Percentiles rank a stretch among this genome's conserved stretches.
These are phyloP conservation scores for Venturia effusa DNA, from an alignment of 2,329 filamentous ascomycete species.

Conservation along the genomic window DNA sequence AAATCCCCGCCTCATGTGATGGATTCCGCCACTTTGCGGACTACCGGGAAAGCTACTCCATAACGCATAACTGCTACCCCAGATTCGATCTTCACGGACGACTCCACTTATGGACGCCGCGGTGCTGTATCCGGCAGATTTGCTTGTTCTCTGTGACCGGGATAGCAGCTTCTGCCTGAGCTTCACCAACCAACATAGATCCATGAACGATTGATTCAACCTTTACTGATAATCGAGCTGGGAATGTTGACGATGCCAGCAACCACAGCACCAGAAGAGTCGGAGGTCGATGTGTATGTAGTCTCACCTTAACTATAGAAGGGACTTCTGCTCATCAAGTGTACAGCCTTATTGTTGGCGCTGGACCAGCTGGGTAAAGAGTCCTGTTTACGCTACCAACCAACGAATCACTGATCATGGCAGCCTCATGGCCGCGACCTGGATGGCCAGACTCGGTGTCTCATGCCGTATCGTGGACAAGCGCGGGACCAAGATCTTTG, in stretches of 20 bases:
- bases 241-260: neutral
- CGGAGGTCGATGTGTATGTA: neutral
- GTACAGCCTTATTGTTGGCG: slow-evolving; percentile 27
- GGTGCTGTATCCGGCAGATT: neutral
- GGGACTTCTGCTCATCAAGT: neutral
- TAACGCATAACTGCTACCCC: neutral
- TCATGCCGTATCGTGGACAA: slow-evolving; percentile 32
- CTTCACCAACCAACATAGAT: no score
- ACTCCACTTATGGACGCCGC: no score
- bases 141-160: neutral
- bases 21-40: neutral
- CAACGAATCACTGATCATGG: slow-evolving; percentile 1
- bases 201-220: neutral
- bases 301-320: neutral
- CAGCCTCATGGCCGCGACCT: slow-evolving; percentile 28
- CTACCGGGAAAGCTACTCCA: neutral
- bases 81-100: neutral
- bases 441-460: slow-evolving; percentile 30
- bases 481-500: slow-evolving; percentile 28
- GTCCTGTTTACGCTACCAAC: neutral
- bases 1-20: neutral
- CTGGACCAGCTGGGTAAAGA: slow-evolving; percentile 25
- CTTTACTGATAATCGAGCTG: neutral
- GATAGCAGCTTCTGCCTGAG: neutral
- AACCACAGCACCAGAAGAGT: neutral